Conservation (phyloP, 148 eudicot genomes). For the Rhododendron henanense region DNA sequence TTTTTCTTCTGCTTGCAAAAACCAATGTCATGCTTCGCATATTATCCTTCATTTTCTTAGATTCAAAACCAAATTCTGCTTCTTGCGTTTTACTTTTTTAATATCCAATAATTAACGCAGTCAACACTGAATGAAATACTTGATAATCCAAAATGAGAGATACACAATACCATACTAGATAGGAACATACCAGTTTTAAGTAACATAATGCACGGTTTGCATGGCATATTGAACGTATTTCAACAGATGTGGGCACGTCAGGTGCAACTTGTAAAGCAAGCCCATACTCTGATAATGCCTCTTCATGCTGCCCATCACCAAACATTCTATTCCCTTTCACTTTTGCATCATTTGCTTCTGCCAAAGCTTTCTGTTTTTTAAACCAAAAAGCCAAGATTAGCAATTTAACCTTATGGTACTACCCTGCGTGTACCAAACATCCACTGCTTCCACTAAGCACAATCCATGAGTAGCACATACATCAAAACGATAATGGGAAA, state of each 20-base stretch:
- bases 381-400: neutral
- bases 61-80: neutral
- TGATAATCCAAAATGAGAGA: neutral
- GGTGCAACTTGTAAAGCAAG: slow-evolving; percentile 65
- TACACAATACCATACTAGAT: neutral
- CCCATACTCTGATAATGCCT: slow-evolving; percentile 70
- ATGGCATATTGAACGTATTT: slow-evolving; percentile 85
- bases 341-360: slow-evolving; percentile 79
- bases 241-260: slow-evolving; percentile 54
- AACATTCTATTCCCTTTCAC: slow-evolving; percentile 70
- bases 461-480: neutral
- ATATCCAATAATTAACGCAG: neutral
- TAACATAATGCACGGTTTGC: slow-evolving; percentile 78
- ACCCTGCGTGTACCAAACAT: neutral
- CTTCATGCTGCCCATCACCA: slow-evolving; percentile 67
- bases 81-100: neutral
- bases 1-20: neutral
- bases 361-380: slow-evolving; percentile 28
- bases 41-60: neutral
- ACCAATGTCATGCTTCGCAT: neutral
- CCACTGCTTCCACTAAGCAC: neutral
- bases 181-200: slow-evolving; percentile 59
- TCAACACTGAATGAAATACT: neutral
- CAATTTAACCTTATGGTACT: neutral
- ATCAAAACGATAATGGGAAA: neutral